phyloP scores from a whole-genome alignment of 208 protist species.

The Tetramitus jugosus region DNA sequence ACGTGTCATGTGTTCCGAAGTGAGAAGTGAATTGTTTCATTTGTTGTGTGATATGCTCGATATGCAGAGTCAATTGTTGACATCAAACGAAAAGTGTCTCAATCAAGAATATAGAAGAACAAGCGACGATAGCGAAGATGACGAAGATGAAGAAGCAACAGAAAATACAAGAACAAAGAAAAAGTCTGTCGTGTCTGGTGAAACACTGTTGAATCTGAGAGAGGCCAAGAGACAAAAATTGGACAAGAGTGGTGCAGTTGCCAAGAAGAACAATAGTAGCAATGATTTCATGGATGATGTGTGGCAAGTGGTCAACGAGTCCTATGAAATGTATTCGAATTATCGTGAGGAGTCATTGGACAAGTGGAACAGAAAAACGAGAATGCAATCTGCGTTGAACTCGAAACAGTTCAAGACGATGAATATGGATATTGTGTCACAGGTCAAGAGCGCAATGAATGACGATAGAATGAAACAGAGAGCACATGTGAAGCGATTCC shows the following conservation, averaged over 20 bases:
- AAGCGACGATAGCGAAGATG: no score
- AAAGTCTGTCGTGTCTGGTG: background rate
- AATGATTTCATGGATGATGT: background rate
- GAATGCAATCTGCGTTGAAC: background rate
- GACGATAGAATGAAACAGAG: background rate
- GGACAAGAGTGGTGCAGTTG: background rate
- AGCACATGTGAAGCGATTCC: background rate
- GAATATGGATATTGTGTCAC: background rate
- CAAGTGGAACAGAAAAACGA: background rate
- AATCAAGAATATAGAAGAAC: no score
- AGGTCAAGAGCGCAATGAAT: background rate
- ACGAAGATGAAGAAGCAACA: no score
- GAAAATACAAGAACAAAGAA: background rate
- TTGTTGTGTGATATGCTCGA: no score
- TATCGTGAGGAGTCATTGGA: background rate
- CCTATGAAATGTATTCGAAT: background rate
- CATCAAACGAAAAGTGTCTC: no score
- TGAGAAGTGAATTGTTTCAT: no score
- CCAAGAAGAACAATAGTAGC: background rate
- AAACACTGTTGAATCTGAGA: background rate
- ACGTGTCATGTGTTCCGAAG: no score
- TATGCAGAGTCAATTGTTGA: no score
- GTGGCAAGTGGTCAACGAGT: background rate
- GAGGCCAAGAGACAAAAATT: background rate
- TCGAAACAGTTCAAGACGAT: background rate